A percentile compares a stretch with the other conserved stretches of the same genome.
phyloP scores from a whole-genome alignment of 1,284 basidiomycete genomes.

The Ganoderma meredithae region DNA sequence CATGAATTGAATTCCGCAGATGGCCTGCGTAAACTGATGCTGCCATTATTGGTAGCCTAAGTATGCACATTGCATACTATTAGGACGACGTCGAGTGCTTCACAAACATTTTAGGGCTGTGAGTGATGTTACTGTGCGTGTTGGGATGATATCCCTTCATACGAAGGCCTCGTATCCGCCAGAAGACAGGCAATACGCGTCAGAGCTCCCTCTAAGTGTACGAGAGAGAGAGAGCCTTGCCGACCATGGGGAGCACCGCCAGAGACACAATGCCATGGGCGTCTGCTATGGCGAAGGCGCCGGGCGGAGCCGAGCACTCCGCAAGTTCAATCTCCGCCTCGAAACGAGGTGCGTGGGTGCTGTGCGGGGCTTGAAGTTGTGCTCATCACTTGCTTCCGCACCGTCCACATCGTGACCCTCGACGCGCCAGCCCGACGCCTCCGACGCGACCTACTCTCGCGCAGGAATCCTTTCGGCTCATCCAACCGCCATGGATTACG shows the following conservation, averaged over 20 bases:
- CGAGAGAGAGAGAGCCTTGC: no score
- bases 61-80: background rate
- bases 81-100: background rate
- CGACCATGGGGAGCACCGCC: no score
- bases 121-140: background rate
- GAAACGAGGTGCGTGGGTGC: slow-evolving; percentile 29
- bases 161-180: background rate
- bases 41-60: background rate
- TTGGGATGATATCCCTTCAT: background rate
- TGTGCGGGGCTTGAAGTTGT: slow-evolving; percentile 6
- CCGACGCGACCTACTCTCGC: slow-evolving; percentile 24
- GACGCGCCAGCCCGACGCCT: slow-evolving; percentile 48
- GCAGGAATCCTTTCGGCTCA: slow-evolving; percentile 4
- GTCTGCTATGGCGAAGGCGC: background rate
- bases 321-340: slow-evolving; percentile 36
- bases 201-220: background rate
- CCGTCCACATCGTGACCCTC: slow-evolving; percentile 34
- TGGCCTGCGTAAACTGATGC: background rate
- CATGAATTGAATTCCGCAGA: background rate
- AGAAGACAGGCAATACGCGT: background rate
- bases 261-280: background rate
- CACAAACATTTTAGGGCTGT: background rate
- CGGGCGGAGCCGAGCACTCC: background rate
- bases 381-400: slow-evolving; percentile 24
- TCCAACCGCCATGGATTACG: slow-evolving; percentile 26